Conservation (phyloP, 345 rosid species). For the Dimocarpus longan region DNA sequence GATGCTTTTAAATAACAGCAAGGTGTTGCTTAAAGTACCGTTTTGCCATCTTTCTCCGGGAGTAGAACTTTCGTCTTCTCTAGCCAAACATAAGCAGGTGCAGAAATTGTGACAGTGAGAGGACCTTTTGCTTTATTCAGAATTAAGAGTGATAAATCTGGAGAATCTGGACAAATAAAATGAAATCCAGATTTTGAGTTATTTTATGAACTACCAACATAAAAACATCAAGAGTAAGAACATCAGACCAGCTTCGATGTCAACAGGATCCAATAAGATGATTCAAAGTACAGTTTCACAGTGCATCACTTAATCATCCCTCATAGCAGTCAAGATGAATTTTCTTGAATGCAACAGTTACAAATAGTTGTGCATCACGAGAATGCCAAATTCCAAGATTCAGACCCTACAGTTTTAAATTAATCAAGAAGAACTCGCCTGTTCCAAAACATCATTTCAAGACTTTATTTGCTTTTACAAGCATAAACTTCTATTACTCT, state of each 20-base stretch:
- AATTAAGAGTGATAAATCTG: conserved; percentile 66
- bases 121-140: conserved; percentile 61
- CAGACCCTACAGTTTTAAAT: not conserved
- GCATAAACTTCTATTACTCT: not conserved
- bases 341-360: not conserved
- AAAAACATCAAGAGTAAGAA: not conserved
- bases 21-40: conserved; percentile 39
- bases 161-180: conserved; percentile 57
- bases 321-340: not conserved
- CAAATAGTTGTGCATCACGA: not conserved
- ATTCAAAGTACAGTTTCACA: not conserved
- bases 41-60: conserved; percentile 42
- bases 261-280: not conserved
- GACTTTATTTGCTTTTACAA: not conserved
- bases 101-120: conserved; percentile 53
- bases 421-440: not conserved
- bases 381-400: not conserved
- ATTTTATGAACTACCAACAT: not conserved
- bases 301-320: not conserved
- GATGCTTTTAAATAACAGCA: conserved; percentile 9
- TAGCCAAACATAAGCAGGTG: conserved; percentile 52
- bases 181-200: conserved; percentile 15
- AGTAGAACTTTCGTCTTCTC: conserved; percentile 55
- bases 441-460: not conserved
- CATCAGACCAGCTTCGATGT: not conserved